Percentiles rank a stretch among this genome's conserved stretches.
These are phyloP conservation scores for Fusarium compactum DNA, from an alignment of 2,329 filamentous ascomycete species.

Conservation along the genomic window DNA sequence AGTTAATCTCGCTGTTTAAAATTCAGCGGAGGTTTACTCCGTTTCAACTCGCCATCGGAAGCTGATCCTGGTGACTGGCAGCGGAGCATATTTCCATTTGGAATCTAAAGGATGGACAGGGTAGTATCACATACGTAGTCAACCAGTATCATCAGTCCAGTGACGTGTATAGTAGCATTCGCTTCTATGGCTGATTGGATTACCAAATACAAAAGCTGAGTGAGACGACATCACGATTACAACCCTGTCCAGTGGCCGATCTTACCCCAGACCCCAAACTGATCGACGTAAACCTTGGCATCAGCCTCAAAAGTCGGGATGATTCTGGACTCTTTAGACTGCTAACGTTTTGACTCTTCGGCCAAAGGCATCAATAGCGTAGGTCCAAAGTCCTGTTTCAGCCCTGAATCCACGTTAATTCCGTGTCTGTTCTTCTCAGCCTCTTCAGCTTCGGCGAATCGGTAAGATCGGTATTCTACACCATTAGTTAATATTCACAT, in stretches of 20 bases:
- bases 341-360: background rate
- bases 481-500: background rate
- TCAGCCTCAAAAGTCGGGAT: background rate
- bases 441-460: conserved; percentile 25
- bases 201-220: conserved; percentile 1
- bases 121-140: conserved; percentile 10
- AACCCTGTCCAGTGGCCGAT: background rate
- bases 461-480: conserved; percentile 35
- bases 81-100: background rate
- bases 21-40: background rate
- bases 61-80: background rate
- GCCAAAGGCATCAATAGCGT: conserved; percentile 16
- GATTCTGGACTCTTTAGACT: background rate
- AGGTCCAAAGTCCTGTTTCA: conserved; percentile 38
- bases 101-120: background rate
- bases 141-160: background rate
- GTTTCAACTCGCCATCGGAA: background rate
- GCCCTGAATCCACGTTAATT: conserved; percentile 28
- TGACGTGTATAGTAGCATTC: background rate
- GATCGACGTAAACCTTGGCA: conserved; percentile 1
- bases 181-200: background rate
- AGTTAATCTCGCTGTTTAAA: background rate
- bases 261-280: background rate
- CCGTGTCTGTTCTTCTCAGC: conserved; percentile 7
- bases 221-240: conserved; percentile 13